phyloP scores from a whole-genome alignment of 495 filamentous ascomycete species.

The Rusavskia elegans region DNA sequence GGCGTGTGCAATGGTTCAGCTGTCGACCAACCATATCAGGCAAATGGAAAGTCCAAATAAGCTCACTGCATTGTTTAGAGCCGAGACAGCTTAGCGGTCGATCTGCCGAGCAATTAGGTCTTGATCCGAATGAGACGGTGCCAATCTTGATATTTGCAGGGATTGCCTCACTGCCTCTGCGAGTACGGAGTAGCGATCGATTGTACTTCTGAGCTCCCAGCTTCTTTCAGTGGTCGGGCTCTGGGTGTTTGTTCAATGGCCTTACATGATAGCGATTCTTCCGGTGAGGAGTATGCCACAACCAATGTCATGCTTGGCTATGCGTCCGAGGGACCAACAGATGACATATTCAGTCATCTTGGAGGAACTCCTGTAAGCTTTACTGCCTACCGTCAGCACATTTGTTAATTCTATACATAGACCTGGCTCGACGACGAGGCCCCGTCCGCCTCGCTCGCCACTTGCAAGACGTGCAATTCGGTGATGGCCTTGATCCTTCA shows the following conservation, averaged over 20 bases:
- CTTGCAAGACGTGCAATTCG: constrained; percentile 78
- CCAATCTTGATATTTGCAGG: no score
- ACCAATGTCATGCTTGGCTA: constrained; percentile 88
- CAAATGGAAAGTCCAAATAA: no score
- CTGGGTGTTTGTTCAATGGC: constrained; percentile 39
- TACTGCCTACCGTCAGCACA: not conserved
- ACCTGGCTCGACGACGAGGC: constrained; percentile 59
- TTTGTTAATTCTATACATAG: constrained; percentile 26
- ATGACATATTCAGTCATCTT: constrained; percentile 76
- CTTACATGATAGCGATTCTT: constrained; percentile 65
- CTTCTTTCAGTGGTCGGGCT: not conserved
- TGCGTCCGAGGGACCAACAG: constrained; percentile 62
- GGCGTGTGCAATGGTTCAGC: no score
- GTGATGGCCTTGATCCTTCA: constrained; percentile 77
- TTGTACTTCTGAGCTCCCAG: not conserved
- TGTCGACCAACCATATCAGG: no score
- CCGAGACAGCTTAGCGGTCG: no score
- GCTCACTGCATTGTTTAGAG: no score
- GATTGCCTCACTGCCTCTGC: no score
- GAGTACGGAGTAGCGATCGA: no score
- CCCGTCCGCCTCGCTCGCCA: constrained; percentile 64
- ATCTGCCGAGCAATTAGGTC: no score
- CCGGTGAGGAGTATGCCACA: constrained; percentile 53
- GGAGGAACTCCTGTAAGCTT: constrained; percentile 69
- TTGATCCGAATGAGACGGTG: no score